Evolutionary conservation across 371 early-diverging fungal species (phyloP), one percentile per base, ranked within the genome.

Genomic region (Rhizomucor pusillus): DNA sequence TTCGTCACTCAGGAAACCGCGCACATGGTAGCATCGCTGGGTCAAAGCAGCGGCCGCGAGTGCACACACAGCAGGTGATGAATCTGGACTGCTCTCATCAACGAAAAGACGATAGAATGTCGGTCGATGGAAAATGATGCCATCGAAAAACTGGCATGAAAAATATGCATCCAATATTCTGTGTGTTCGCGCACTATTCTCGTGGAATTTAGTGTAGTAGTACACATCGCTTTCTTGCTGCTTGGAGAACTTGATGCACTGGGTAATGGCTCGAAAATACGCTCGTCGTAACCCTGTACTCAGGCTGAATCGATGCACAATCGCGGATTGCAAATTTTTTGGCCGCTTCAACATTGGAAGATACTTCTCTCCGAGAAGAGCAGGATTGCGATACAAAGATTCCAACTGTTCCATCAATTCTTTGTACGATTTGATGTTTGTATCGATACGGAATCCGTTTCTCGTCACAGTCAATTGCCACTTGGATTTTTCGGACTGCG

Each of bases 81-180:
- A 24, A 46, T 68, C 62, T 12, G 60, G 54, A 36, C 69, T 63
- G n/a, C 19, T 25, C 12, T 36, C 47, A 25, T 62, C 43, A 2
- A 72, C 60, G 64, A 67, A 71, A 14, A 66, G 22, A 11, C 41
- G 41, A 29, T 59, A 67, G 25, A 75, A 75, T 9, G 73, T 67
- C 9, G 40, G 23, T 44, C 65, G 63, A 33, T 75, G 76, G 44
- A 67, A 59, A 3, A 52, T 37, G 10, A 75, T 54, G 11, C 46
- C 43, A n/a, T 52, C 57, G 13, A 63, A 52, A 29, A 67, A 65
- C 33, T 66, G 59, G 46, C 76, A 75, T 1, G 63, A 56, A 44
- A 75, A 75, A 34, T 67, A 75, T 7, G 59, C 36, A 1, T 70
- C 56, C 2, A 75, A 37, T 9, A 75, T 33, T 39, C 56, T 49